These are phyloP conservation scores for Physcia stellaris DNA, from an alignment of 495 filamentous ascomycete genomes.

Conservation along the genomic window DNA sequence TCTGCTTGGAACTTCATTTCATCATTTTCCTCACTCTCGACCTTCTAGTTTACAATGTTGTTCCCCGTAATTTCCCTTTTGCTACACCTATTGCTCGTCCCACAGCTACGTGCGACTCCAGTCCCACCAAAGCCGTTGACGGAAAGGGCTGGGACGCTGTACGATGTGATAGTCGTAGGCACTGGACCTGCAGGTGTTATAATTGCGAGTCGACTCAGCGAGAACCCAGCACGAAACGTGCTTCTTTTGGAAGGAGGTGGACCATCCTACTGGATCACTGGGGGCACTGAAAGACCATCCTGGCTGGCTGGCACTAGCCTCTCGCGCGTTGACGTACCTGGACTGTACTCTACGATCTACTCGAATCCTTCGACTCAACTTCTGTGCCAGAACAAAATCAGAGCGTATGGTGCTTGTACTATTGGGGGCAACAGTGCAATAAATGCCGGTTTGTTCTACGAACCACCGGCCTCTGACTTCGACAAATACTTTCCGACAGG, in stretches of 20 bases:
- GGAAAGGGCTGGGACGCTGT: background rate
- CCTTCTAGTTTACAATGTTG: too few species aligned
- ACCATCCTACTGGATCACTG: conserved; percentile 7
- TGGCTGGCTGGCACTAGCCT: conserved; percentile 54
- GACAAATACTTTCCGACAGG: conserved; percentile 59
- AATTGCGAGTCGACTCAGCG: conserved; percentile 5
- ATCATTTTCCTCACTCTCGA: too few species aligned
- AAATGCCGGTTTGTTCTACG: conserved; percentile 52
- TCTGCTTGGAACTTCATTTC: too few species aligned
- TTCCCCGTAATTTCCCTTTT: too few species aligned
- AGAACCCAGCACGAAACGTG: conserved; percentile 1
- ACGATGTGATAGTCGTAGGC: conserved; percentile 7
- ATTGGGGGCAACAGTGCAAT: conserved; percentile 67
- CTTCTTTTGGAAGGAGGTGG: conserved; percentile 7
- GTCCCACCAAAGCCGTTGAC: background rate
- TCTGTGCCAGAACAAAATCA: conserved; percentile 45
- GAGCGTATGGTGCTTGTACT: conserved; percentile 63
- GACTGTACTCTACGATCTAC: conserved; percentile 61
- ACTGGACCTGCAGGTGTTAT: conserved; percentile 7
- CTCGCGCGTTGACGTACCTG: conserved; percentile 69
- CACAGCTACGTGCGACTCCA: background rate
- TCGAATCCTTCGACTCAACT: conserved; percentile 45
- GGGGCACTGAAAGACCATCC: conserved; percentile 36
- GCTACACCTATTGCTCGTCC: background rate
- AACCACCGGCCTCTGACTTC: conserved; percentile 49